These are phyloP conservation scores for Penicillium argentinense DNA, from an alignment of 495 filamentous ascomycete genomes.

Conservation along the genomic window DNA sequence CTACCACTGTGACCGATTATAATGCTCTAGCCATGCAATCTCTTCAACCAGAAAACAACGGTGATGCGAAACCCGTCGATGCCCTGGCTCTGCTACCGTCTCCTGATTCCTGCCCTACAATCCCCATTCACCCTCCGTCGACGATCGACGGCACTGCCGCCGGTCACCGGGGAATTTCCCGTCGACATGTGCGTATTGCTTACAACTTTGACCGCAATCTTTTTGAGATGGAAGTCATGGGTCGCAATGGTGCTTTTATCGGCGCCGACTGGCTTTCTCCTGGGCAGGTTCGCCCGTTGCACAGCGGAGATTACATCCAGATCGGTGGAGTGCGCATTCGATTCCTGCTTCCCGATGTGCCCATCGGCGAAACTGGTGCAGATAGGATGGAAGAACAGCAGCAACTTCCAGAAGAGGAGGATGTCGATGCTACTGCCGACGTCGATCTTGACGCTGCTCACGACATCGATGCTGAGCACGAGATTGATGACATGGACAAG, in stretches of 20 bases:
- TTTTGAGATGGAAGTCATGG: slow-evolving; percentile 79
- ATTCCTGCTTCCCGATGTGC: slow-evolving; percentile 73
- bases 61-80: slow-evolving; percentile 41
- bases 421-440: slow-evolving; percentile 30
- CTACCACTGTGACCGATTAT: slow-evolving; percentile 38
- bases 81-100: slow-evolving; percentile 45
- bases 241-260: slow-evolving; percentile 83
- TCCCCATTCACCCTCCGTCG: slow-evolving; percentile 77
- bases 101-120: slow-evolving; percentile 65
- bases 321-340: slow-evolving; percentile 74
- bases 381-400: slow-evolving; percentile 68
- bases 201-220: slow-evolving; percentile 72
- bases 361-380: slow-evolving; percentile 65
- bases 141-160: slow-evolving; percentile 63
- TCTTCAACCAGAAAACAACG: slow-evolving; percentile 33
- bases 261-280: slow-evolving; percentile 67
- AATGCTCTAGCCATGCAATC: slow-evolving; percentile 50
- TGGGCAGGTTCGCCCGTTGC: slow-evolving; percentile 62
- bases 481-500: slow-evolving; percentile 36
- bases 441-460: slow-evolving; percentile 32
- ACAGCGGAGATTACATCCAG: slow-evolving; percentile 71
- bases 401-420: slow-evolving; percentile 51
- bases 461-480: slow-evolving; percentile 37
- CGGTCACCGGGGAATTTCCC: slow-evolving; percentile 68
- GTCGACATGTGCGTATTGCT: slow-evolving; percentile 78